Conservation (phyloP, 179 eudicot genomes). For the Silene vulgaris region DNA sequence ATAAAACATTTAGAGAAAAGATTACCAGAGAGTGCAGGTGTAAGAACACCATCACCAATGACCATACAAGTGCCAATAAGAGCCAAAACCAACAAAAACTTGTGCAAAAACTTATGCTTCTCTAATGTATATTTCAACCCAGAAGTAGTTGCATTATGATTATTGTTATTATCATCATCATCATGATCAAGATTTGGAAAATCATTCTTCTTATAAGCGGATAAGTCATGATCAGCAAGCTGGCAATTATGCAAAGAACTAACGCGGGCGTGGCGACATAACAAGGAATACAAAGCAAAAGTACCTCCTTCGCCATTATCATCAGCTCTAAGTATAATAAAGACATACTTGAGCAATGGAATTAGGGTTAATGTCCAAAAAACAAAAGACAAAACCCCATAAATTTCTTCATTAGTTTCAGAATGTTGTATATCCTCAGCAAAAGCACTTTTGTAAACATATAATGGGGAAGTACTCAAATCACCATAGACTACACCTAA, state of each 20-base stretch:
- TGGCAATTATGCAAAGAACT: slow-evolving; percentile 61
- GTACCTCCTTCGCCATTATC: slow-evolving; percentile 92
- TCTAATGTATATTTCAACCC: slow-evolving; percentile 45
- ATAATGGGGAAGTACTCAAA: slow-evolving; percentile 67
- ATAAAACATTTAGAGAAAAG: not conserved
- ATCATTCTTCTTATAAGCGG: slow-evolving; percentile 40
- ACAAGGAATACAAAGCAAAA: slow-evolving; percentile 68
- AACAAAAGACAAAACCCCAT: slow-evolving; percentile 59
- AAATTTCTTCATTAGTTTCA: slow-evolving; percentile 43
- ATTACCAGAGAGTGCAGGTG: slow-evolving; percentile 77
- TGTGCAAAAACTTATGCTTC: slow-evolving; percentile 53
- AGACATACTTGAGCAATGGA: slow-evolving; percentile 70
- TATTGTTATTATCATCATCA: not conserved
- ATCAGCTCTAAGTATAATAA: slow-evolving; percentile 67
- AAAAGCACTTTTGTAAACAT: slow-evolving; percentile 56
- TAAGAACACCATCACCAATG: slow-evolving; percentile 73
- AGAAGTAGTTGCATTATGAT: slow-evolving; percentile 21
- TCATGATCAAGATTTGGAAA: not conserved
- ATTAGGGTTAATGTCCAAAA: slow-evolving; percentile 78
- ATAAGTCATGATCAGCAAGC: slow-evolving; percentile 45
- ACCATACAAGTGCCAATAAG: slow-evolving; percentile 86
- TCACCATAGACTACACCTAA: slow-evolving; percentile 82
- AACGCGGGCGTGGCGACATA: slow-evolving; percentile 70
- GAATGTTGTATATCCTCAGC: slow-evolving; percentile 45
- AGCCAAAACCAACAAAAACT: slow-evolving; percentile 64